Evolutionary conservation across 73 alveolate genomes (phyloP), one percentile per base, ranked within the genome.

Genomic region (Blepharisma japonicum): DNA sequence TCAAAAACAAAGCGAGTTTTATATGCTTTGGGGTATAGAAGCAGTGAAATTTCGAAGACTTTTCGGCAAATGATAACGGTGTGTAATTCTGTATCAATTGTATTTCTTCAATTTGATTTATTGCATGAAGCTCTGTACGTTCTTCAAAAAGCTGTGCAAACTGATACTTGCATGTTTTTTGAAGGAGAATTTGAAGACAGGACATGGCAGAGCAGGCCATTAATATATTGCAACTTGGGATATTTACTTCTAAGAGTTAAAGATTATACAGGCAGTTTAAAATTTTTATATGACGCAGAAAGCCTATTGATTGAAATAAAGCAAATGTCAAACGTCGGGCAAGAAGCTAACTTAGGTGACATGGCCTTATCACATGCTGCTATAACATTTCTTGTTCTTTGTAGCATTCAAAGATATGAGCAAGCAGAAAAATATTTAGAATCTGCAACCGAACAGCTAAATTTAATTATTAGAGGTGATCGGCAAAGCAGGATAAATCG

Each of bases 171-270:
- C 47, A 61, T 61, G 74, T 61, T 61, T 61, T 61, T 61, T 61
- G 74, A 61, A 61, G 74, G 74, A 25, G 23, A 25, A 14, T 14
- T 61, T 61, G 74, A 61, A 5, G 74, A 61, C 5, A 14, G 74
- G 47, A 61, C 74, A 14, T 61, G 74, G 74, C 23, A 61, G 14
- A 39, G 74, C 39, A 0, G 74, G 46, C 47, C 74, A 14, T 61
- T 61, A 25, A n/a, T 61, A 9, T 61, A 61, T 61, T 61, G 74
- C 47, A 61, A 61, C 74, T 25, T 61, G 38, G 74, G 74, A 39
- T 61, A 61, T 61, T 25, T 61, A 9, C 14, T 61, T n/a, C 48
- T 61, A 39, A 8, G 14, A 9, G 49, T 61, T 61, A 39, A 61
- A 18, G 74, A 61, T 5, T 8, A 14, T 2, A n/a, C 74, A 14